A percentile compares a stretch with the other conserved stretches of the same genome.
phyloP scores from a whole-genome alignment of 2,329 filamentous ascomycete genomes.

The Ophiostoma tasmaniense region DNA sequence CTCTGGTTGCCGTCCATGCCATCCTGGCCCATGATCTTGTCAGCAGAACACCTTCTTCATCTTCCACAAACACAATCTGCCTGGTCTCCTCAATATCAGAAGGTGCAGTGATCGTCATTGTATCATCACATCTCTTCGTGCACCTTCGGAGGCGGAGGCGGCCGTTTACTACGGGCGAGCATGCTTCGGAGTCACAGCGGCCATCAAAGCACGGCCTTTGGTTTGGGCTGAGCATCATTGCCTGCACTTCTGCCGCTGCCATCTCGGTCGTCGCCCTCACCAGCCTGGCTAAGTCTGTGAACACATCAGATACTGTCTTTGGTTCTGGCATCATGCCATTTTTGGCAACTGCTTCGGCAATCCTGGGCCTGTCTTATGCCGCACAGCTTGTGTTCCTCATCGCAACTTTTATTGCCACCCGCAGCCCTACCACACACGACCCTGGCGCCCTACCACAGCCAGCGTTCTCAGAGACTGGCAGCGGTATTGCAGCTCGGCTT shows the following conservation, averaged over 20 bases:
- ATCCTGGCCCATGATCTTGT: constrained; percentile 32
- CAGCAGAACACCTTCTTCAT: constrained; percentile 23
- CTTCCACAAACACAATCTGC: constrained; percentile 30
- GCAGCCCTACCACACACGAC: constrained; percentile 24
- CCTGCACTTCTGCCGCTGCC: constrained; percentile 37
- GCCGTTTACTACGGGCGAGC: constrained; percentile 18
- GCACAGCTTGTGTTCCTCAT: constrained; percentile 43
- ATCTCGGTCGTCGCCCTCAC: constrained; percentile 39
- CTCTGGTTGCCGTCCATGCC: constrained; percentile 33
- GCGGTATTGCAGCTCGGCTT: not conserved
- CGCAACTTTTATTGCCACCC: constrained; percentile 34
- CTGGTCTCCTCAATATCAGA: constrained; percentile 33
- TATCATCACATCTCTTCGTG: constrained; percentile 29
- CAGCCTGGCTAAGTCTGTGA: constrained; percentile 30
- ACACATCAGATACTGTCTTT: constrained; percentile 26
- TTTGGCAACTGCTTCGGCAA: constrained; percentile 37
- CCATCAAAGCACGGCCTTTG: constrained; percentile 25
- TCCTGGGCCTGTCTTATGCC: constrained; percentile 38
- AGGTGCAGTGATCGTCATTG: constrained; percentile 29
- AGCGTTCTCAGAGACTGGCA: constrained; percentile 2
- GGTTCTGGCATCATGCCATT: constrained; percentile 30
- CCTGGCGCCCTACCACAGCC: not conserved
- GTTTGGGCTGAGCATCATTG: constrained; percentile 33
- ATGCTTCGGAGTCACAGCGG: not conserved
- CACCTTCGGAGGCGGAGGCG: constrained; percentile 23